Conservation (phyloP, 1,284 basidiomycete species). For the Volvariella volvacea region DNA sequence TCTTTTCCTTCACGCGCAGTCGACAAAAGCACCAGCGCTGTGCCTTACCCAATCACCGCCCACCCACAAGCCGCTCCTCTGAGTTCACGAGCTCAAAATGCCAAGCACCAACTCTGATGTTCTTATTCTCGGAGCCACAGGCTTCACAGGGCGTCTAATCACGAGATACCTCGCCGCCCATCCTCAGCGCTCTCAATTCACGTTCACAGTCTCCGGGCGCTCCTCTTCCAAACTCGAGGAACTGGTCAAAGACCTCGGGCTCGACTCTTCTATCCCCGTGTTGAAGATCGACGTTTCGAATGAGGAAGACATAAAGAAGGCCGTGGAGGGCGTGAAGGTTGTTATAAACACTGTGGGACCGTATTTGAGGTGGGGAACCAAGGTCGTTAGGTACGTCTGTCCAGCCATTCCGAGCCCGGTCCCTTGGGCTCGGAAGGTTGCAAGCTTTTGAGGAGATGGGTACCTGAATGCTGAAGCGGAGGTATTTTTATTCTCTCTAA, state of each 20-base stretch:
- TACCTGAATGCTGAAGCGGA: no score
- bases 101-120: constrained; percentile 33
- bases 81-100: not conserved
- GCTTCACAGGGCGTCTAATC: constrained; percentile 62
- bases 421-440: no score
- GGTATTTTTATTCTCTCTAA: no score
- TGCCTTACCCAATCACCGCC: not conserved
- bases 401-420: no score
- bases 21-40: not conserved
- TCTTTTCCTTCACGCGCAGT: no score
- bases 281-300: constrained; percentile 50
- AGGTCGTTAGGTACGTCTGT: constrained; percentile 46
- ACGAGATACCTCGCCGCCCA: constrained; percentile 55
- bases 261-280: constrained; percentile 29
- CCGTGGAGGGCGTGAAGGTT: constrained; percentile 49
- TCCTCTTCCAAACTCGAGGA: constrained; percentile 47
- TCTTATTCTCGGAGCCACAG: constrained; percentile 62
- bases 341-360: constrained; percentile 67
- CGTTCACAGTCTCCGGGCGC: constrained; percentile 54
- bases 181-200: constrained; percentile 51
- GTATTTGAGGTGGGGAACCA: constrained; percentile 56
- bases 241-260: constrained; percentile 32
- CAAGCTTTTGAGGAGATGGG: no score
- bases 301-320: constrained; percentile 38
- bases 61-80: not conserved